A percentile compares a stretch with the other conserved stretches of the same genome.
These are phyloP conservation scores for Xylaria digitata DNA, from an alignment of 2,329 filamentous ascomycete genomes.

Conservation along the genomic window DNA sequence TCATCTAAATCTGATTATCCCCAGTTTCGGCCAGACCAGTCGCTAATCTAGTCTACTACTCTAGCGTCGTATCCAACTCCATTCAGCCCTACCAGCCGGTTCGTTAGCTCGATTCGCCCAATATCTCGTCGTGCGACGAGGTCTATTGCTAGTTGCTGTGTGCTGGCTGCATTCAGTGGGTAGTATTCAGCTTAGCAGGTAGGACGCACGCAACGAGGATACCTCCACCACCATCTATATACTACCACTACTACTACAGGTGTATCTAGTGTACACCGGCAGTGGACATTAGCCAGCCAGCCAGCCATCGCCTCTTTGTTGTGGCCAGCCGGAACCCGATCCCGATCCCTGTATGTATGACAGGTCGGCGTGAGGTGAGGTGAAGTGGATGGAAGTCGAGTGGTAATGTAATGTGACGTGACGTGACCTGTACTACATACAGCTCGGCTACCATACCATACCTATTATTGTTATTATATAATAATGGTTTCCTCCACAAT, in stretches of 20 bases:
- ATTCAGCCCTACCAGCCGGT: conserved; percentile 28
- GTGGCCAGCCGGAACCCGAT: conserved; percentile 17
- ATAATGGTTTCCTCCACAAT: conserved; percentile 38
- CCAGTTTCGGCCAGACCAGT: conserved; percentile 5
- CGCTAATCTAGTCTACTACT: conserved; percentile 12
- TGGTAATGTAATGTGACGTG: conserved; percentile 10
- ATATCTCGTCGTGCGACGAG: not conserved
- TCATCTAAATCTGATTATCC: not conserved
- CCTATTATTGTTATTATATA: not conserved
- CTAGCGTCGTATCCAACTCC: conserved; percentile 10
- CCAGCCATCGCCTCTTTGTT: not conserved
- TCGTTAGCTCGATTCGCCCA: conserved; percentile 14
- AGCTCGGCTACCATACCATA: not conserved
- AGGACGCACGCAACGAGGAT: not conserved
- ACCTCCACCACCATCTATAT: no score
- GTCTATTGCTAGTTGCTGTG: not conserved
- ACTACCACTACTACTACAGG: no score
- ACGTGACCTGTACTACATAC: conserved; percentile 8
- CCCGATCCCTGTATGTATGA: conserved; percentile 16
- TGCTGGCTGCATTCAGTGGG: no score
- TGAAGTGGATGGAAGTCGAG: not conserved
- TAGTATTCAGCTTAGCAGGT: not conserved
- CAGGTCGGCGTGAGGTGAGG: conserved; percentile 7
- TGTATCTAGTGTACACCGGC: not conserved
- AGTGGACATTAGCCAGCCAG: not conserved